These are phyloP conservation scores for Melanomma pulvis-pyrius DNA, from an alignment of 495 filamentous ascomycete species.

Conservation along the genomic window DNA sequence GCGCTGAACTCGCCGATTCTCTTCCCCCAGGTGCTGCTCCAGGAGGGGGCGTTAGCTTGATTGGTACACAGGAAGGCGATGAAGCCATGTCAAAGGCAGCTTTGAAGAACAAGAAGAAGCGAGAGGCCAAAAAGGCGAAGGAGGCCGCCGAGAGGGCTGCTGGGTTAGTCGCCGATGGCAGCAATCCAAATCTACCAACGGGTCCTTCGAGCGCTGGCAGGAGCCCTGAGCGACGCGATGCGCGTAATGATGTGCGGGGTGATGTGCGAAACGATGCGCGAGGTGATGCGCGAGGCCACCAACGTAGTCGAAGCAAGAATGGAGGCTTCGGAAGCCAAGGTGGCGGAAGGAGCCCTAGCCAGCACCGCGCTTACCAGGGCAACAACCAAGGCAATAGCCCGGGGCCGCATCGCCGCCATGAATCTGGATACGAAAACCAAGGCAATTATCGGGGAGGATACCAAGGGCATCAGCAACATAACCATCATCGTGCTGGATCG, in stretches of 20 bases:
- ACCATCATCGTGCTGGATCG: conserved; percentile 24
- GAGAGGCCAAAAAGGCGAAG: conserved; percentile 91
- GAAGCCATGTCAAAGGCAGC: conserved; percentile 80
- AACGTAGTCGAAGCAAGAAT: conserved; percentile 63
- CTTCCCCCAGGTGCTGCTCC: conserved; percentile 69
- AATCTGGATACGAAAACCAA: conserved; percentile 28
- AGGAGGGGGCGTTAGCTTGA: conserved; percentile 68
- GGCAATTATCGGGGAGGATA: conserved; percentile 24
- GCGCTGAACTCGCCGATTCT: conserved; percentile 66
- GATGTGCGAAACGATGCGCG: conserved; percentile 65
- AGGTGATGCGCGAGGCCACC: conserved; percentile 54
- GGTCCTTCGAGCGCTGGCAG: conserved; percentile 46
- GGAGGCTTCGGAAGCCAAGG: conserved; percentile 33
- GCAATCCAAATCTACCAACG: conserved; percentile 6
- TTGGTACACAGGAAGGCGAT: conserved; percentile 60
- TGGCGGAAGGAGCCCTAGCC: conserved; percentile 42
- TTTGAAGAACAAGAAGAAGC: conserved; percentile 98
- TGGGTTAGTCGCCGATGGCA: conserved; percentile 42
- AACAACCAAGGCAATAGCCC: conserved; percentile 39
- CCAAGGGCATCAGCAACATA: conserved; percentile 10
- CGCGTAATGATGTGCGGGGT: conserved; percentile 13
- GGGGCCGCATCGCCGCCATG: conserved; percentile 37
- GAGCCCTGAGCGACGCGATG: conserved; percentile 67
- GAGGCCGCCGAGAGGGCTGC: conserved; percentile 63
- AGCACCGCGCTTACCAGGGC: conserved; percentile 40